A percentile compares a stretch with the other conserved stretches of the same genome.
phyloP scores from a whole-genome alignment of 805 yeast genomes.

The Suhomyces pyralidae region DNA sequence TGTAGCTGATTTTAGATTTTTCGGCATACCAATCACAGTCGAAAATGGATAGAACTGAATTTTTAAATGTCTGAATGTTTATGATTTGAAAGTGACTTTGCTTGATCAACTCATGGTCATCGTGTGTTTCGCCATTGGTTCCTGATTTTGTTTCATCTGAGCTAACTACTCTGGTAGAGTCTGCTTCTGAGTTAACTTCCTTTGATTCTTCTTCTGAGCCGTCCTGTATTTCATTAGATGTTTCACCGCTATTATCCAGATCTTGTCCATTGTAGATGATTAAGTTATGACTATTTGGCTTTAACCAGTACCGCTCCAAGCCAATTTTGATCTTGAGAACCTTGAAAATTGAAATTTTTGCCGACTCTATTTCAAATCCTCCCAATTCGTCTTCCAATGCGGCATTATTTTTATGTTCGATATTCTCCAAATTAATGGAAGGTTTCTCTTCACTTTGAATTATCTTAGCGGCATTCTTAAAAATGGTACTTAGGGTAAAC shows the following conservation, averaged over 20 bases:
- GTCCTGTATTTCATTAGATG: not conserved
- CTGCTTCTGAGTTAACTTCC: too few species aligned
- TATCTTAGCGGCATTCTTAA: conserved; percentile 33
- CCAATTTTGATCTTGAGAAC: conserved; percentile 34
- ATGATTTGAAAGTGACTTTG: conserved; percentile 27
- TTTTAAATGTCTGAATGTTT: conserved; percentile 30
- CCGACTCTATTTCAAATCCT: conserved; percentile 25
- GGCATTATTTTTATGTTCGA: conserved; percentile 31
- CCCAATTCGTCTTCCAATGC: conserved; percentile 30
- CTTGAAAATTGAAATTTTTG: conserved; percentile 27
- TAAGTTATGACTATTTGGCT: conserved; percentile 38
- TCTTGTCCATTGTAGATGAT: conserved; percentile 27
- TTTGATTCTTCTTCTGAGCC: not conserved
- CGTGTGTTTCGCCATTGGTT: not conserved
- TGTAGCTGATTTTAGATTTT: conserved; percentile 13
- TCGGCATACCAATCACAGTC: conserved; percentile 30
- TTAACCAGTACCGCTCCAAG: conserved; percentile 32
- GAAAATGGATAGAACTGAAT: conserved; percentile 22
- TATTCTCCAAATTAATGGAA: conserved; percentile 27
- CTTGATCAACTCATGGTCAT: not conserved
- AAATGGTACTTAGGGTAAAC: conserved; percentile 25
- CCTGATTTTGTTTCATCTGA: not conserved
- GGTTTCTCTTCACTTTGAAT: conserved; percentile 23
- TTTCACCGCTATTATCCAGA: too few species aligned
- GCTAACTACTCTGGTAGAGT: too few species aligned